phyloP scores from a whole-genome alignment of 805 yeast species.

The Danielia oregonensis region DNA sequence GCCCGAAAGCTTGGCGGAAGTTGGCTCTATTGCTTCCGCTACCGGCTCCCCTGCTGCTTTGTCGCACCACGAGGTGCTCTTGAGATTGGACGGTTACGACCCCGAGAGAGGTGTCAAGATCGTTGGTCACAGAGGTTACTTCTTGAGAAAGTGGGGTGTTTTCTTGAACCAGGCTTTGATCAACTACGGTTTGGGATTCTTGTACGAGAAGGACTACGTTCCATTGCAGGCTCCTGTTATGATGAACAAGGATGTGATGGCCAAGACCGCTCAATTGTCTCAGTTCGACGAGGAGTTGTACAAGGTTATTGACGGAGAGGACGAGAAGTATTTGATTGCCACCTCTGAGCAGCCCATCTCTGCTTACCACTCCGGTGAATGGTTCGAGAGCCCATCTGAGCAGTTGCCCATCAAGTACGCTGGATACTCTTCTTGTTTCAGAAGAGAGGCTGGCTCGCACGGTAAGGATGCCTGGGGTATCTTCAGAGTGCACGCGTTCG shows the following conservation, averaged over 20 bases:
- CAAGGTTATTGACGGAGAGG: constrained; percentile 95
- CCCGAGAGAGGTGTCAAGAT: constrained; percentile 98
- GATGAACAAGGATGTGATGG: constrained; percentile 99
- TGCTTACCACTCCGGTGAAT: constrained; percentile 94
- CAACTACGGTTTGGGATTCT: constrained; percentile 87
- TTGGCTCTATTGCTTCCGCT: constrained; percentile 67
- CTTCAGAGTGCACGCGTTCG: constrained; percentile 97
- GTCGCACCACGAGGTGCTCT: constrained; percentile 92
- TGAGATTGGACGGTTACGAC: constrained; percentile 95
- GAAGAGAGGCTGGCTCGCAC: constrained; percentile 99
- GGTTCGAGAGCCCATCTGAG: constrained; percentile 97
- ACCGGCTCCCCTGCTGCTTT: constrained; percentile 72
- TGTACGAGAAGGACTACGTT: constrained; percentile 71
- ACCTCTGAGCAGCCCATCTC: constrained; percentile 99
- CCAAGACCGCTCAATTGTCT: constrained; percentile 96
- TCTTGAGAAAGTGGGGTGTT: constrained; percentile 91
- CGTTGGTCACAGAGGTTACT: constrained; percentile 98
- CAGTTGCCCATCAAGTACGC: constrained; percentile 96
- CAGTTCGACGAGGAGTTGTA: constrained; percentile 97
- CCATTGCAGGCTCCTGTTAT: constrained; percentile 98
- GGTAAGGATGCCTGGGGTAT: constrained; percentile 99
- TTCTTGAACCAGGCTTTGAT: constrained; percentile 97
- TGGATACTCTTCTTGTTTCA: constrained; percentile 97
- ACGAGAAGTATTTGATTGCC: constrained; percentile 96
- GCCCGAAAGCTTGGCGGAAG: constrained; percentile 63